phyloP scores from a whole-genome alignment of 345 rosid genomes.

The Euphorbia peplus region DNA sequence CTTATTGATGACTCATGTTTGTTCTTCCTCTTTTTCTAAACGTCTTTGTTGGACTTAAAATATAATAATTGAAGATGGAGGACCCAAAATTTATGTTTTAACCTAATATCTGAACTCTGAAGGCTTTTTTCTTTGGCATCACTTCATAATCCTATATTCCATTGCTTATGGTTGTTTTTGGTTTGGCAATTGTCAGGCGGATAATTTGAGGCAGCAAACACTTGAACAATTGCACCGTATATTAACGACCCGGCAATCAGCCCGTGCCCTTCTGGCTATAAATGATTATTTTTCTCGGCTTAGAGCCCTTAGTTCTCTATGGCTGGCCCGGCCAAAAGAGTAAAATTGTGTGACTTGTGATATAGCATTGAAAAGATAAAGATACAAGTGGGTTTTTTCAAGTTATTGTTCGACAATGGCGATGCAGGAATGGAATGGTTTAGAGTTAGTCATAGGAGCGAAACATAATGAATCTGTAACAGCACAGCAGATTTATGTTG shows the following conservation, averaged over 20 bases:
- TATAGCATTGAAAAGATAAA: neutral
- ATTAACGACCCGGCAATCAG: slow-evolving; percentile 78
- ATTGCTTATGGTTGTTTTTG: neutral
- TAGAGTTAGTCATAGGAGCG: slow-evolving; percentile 22
- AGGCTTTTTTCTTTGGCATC: too few species aligned
- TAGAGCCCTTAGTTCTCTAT: slow-evolving; percentile 88
- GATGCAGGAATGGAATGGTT: slow-evolving; percentile 4
- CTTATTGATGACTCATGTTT: neutral
- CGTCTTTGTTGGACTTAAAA: neutral
- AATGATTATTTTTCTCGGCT: slow-evolving; percentile 82
- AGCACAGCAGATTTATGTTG: slow-evolving; percentile 14
- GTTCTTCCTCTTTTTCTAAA: neutral
- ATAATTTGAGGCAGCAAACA: slow-evolving; percentile 50
- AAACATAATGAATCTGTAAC: slow-evolving; percentile 12
- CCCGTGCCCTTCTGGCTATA: slow-evolving; percentile 67
- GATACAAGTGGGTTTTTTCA: neutral
- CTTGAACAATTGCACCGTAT: slow-evolving; percentile 58
- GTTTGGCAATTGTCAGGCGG: slow-evolving; percentile 25
- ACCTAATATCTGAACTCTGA: too few species aligned
- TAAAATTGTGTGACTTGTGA: neutral
- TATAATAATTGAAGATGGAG: neutral
- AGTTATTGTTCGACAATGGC: neutral
- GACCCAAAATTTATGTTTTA: neutral
- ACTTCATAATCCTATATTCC: too few species aligned
- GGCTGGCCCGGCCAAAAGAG: slow-evolving; percentile 71